Percentiles rank a stretch among this genome's conserved stretches.
Conservation (phyloP, 805 yeast species). For the Kodamaea sagamina region DNA sequence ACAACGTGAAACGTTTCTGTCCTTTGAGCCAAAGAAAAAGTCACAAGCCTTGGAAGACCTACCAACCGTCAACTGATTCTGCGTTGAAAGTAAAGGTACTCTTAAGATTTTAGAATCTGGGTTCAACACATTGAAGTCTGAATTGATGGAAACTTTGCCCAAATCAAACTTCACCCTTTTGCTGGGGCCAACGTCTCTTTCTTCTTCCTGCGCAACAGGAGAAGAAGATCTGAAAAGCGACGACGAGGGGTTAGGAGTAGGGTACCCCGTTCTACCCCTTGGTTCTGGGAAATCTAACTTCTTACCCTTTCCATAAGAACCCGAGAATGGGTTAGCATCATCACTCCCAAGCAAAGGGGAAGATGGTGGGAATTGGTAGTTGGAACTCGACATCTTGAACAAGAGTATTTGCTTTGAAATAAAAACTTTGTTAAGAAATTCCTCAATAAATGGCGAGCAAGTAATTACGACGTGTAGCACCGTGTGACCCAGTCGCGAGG, state of each 20-base stretch:
- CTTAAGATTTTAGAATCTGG: slow-evolving; percentile 34
- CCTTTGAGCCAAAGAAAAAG: slow-evolving; percentile 47
- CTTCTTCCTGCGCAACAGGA: slow-evolving; percentile 24
- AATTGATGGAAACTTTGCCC: slow-evolving; percentile 22
- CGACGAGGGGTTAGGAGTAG: slow-evolving; percentile 74
- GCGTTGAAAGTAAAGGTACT: slow-evolving; percentile 43
- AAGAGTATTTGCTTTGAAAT: not conserved
- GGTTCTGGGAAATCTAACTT: slow-evolving; percentile 1
- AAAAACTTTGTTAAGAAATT: slow-evolving; percentile 4
- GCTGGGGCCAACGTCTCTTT: slow-evolving; percentile 9
- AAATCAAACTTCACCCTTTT: not conserved
- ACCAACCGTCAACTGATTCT: slow-evolving; percentile 53
- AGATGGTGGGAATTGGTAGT: slow-evolving; percentile 52
- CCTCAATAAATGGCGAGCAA: not conserved
- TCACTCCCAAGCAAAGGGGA: slow-evolving; percentile 45
- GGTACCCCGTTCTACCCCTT: slow-evolving; percentile 43
- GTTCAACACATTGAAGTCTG: slow-evolving; percentile 37
- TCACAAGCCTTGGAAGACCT: slow-evolving; percentile 66
- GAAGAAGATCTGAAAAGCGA: slow-evolving; percentile 44
- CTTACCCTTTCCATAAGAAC: slow-evolving; percentile 11
- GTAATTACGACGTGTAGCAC: too few species aligned
- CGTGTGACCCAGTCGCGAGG: too few species aligned
- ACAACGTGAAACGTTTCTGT: slow-evolving; percentile 64
- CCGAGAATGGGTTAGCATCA: slow-evolving; percentile 21
- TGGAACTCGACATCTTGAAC: slow-evolving; percentile 4